Evolutionary conservation across 139 green algal species (phyloP).

Genomic region (Edaphochlamys debaryana): DNA sequence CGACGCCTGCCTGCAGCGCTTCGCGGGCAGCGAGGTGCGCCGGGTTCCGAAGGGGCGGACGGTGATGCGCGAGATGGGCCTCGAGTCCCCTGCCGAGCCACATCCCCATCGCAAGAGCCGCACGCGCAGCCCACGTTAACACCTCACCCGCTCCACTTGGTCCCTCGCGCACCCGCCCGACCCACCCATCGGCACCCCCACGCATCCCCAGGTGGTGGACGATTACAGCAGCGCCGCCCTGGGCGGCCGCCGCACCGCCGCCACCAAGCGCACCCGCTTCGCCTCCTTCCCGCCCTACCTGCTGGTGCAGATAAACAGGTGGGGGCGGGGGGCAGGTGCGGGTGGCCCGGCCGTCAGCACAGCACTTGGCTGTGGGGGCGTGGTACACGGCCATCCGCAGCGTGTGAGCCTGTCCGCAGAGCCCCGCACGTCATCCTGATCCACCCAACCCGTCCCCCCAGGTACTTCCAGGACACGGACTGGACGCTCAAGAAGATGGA

Average conservation of each 20-base stretch:
- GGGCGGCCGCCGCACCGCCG: conserved; percentile 61
- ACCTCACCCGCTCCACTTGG: too few species aligned
- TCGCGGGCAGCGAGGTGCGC: conserved; percentile 61
- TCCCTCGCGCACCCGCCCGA: too few species aligned
- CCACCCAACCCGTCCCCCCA: neutral
- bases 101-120: too few species aligned
- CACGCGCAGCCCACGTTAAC: too few species aligned
- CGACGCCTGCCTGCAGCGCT: conserved; percentile 82
- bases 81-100: too few species aligned
- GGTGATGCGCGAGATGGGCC: too few species aligned
- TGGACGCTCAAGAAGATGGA: conserved; percentile 94
- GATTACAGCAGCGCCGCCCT: conserved; percentile 85
- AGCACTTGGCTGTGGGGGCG: neutral
- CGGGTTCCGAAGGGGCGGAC: too few species aligned
- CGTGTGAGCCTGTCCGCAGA: too few species aligned
- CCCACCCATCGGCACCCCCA: neutral
- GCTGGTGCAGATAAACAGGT: conserved; percentile 85
- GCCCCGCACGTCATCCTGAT: neutral
- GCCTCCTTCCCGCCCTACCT: conserved; percentile 91
- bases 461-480: conserved; percentile 71
- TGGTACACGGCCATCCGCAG: neutral
- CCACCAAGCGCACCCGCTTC: conserved; percentile 73
- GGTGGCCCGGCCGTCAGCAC: too few species aligned
- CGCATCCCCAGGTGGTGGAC: conserved; percentile 59
- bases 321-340: neutral